phyloP scores from a whole-genome alignment of 495 filamentous ascomycete species.

The Xylaria longipes region DNA sequence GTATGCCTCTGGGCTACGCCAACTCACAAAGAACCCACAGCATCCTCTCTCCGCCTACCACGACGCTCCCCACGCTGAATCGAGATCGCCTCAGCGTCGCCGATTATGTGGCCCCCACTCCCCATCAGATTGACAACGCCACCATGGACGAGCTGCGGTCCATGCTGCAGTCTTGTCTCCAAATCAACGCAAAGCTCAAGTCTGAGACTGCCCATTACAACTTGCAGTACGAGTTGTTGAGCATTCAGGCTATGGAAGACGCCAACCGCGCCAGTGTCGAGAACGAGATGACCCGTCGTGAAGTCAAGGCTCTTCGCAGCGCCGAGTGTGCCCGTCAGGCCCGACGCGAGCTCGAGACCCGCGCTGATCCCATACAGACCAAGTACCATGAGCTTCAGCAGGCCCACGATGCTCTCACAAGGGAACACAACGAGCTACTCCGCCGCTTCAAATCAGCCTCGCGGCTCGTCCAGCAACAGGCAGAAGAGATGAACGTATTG shows the following conservation, averaged over 20 bases:
- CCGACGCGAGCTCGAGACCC: conserved; percentile 48
- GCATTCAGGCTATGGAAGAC: conserved; percentile 84
- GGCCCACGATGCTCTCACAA: conserved; percentile 64
- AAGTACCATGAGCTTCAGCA: conserved; percentile 56
- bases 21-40: conserved; percentile 47
- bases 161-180: conserved; percentile 58
- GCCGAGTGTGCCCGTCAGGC: conserved; percentile 59
- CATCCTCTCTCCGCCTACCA: conserved; percentile 64
- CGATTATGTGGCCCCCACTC: conserved; percentile 63
- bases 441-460: conserved; percentile 74
- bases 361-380: conserved; percentile 48
- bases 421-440: conserved; percentile 67
- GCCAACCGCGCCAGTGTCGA: conserved; percentile 89
- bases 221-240: conserved; percentile 85
- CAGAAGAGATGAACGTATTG: conserved; percentile 69
- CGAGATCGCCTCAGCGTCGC: conserved; percentile 57
- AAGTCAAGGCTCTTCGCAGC: conserved; percentile 84
- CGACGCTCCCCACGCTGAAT: conserved; percentile 53
- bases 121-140: conserved; percentile 69
- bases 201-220: conserved; percentile 91
- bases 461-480: conserved; percentile 70
- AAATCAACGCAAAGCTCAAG: conserved; percentile 68
- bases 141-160: conserved; percentile 63
- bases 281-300: conserved; percentile 87
- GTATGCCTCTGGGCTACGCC: conserved; percentile 51